Evolutionary conservation across 2,329 filamentous ascomycete species (phyloP).

Genomic region (Pseudogymnoascus sp.): DNA sequence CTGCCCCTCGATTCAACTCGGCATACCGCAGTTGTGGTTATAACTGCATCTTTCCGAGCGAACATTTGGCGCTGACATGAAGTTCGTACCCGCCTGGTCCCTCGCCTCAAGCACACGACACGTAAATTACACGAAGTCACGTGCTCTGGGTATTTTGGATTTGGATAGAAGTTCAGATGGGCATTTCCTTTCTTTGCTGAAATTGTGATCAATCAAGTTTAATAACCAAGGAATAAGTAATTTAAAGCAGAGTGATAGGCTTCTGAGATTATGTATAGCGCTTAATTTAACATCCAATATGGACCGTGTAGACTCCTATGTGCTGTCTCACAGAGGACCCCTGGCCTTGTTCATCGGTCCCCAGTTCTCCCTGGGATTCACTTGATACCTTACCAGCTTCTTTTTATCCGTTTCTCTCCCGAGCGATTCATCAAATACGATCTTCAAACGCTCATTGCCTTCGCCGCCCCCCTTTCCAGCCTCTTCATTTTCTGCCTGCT

Average conservation of each 20-base stretch:
- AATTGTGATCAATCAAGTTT: neutral
- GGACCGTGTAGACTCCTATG: neutral
- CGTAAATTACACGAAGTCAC: constrained; percentile 3
- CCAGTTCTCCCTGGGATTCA: constrained; percentile 89
- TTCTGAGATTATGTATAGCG: neutral
- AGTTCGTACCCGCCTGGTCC: neutral
- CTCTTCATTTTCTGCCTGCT: constrained; percentile 14
- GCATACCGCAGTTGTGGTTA: neutral
- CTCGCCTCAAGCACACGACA: neutral
- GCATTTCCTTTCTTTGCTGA: neutral
- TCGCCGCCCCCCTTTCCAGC: constrained; percentile 19
- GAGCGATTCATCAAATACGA: constrained; percentile 72
- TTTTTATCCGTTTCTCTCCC: constrained; percentile 60
- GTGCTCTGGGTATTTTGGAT: neutral
- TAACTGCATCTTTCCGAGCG: neutral
- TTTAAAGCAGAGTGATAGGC: neutral
- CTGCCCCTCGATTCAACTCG: neutral
- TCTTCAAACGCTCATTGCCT: constrained; percentile 27
- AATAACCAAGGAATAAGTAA: neutral
- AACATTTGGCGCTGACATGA: neutral
- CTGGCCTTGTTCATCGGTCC: constrained; percentile 49
- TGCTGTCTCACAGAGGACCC: constrained; percentile 12
- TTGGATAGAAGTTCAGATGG: neutral
- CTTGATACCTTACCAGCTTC: constrained; percentile 76
- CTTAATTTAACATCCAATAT: neutral